phyloP scores from a whole-genome alignment of 139 green algal species.

The Tetradesmus obliquus region DNA sequence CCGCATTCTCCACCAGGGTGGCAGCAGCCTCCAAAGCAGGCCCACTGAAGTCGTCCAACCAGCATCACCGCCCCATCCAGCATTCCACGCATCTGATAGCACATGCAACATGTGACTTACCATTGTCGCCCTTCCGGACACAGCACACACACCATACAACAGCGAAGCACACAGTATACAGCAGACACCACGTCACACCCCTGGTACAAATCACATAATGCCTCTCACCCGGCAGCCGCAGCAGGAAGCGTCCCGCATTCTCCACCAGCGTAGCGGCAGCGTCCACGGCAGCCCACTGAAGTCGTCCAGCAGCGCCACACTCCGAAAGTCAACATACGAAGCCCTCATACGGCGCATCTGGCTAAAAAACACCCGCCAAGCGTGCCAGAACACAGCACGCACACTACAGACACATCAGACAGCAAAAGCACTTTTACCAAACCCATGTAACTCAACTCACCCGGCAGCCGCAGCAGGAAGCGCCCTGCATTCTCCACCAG shows the following conservation, averaged over 20 bases:
- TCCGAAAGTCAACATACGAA: too few species aligned
- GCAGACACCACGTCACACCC: not conserved
- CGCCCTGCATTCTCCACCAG: conserved; percentile 91
- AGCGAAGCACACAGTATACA: not conserved
- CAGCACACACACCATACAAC: not conserved
- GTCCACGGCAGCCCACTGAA: conserved; percentile 91
- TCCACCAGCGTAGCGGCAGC: conserved; percentile 88
- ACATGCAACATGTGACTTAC: too few species aligned
- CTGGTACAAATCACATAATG: too few species aligned
- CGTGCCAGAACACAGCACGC: not conserved
- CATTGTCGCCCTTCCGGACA: not conserved
- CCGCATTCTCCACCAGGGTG: conserved; percentile 51
- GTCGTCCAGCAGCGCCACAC: conserved; percentile 82
- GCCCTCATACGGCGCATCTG: not conserved
- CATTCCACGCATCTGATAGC: too few species aligned
- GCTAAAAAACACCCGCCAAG: not conserved
- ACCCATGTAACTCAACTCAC: not conserved
- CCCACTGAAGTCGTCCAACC: too few species aligned
- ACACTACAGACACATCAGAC: not conserved
- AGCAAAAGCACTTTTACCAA: not conserved
- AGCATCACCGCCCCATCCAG: too few species aligned
- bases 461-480: conserved; percentile 83
- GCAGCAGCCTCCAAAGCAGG: too few species aligned
- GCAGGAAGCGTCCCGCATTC: conserved; percentile 86
- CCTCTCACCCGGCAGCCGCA: conserved; percentile 62